phyloP scores from a whole-genome alignment of 2,329 filamentous ascomycete genomes.

The Mycosphaerella arachidis region DNA sequence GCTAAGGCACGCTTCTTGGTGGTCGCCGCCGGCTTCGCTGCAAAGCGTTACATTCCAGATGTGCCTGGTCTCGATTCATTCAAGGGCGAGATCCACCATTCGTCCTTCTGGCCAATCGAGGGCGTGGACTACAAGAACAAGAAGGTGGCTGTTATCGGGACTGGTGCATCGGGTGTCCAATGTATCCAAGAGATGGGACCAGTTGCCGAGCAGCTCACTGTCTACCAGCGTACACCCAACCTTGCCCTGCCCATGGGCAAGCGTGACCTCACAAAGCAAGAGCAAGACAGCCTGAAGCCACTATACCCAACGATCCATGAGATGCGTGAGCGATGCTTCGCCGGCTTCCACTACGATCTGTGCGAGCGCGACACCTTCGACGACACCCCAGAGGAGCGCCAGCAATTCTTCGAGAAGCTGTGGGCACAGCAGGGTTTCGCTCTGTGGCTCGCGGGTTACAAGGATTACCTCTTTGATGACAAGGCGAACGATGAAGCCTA shows the following conservation, averaged over 20 bases:
- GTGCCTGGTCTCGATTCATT: slow-evolving; percentile 58
- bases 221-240: slow-evolving; percentile 66
- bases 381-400: slow-evolving; percentile 39
- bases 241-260: slow-evolving; percentile 59
- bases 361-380: slow-evolving; percentile 51
- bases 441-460: slow-evolving; percentile 30
- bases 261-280: slow-evolving; percentile 44
- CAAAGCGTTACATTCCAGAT: slow-evolving; percentile 58
- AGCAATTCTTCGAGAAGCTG: slow-evolving; percentile 41
- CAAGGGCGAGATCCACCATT: slow-evolving; percentile 51
- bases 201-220: slow-evolving; percentile 42
- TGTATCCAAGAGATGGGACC: slow-evolving; percentile 54
- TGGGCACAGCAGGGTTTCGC: slow-evolving; percentile 36
- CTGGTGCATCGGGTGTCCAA: slow-evolving; percentile 61
- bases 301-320: slow-evolving; percentile 48
- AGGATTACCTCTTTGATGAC: slow-evolving; percentile 34
- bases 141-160: slow-evolving; percentile 59
- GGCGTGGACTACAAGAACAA: slow-evolving; percentile 54
- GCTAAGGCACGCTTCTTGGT: slow-evolving; percentile 51
- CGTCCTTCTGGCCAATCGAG: slow-evolving; percentile 38
- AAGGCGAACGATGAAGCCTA: slow-evolving; percentile 44
- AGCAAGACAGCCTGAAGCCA: slow-evolving; percentile 46
- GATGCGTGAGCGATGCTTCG: slow-evolving; percentile 51
- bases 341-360: slow-evolving; percentile 57
- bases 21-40: slow-evolving; percentile 54